Conservation (phyloP, 2,329 filamentous ascomycete species). For the Lasiodiplodia citricola region DNA sequence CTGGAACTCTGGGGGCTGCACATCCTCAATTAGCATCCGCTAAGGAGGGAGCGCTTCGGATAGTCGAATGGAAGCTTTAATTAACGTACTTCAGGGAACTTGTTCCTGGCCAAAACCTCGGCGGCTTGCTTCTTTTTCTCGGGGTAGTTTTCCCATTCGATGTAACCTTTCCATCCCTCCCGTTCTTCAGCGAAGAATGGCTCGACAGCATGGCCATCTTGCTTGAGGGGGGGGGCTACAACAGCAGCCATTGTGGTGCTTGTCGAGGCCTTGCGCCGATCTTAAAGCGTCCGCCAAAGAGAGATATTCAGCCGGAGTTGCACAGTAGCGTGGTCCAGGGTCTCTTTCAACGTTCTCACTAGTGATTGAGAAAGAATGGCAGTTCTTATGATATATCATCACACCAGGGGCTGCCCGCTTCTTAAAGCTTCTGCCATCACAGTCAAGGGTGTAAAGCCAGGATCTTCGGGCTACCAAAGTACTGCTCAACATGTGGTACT, state of each 20-base stretch:
- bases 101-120: constrained; percentile 59
- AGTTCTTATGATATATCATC: not conserved
- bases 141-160: constrained; percentile 74
- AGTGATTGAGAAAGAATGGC: not conserved
- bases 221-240: not conserved
- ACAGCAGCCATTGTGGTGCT: not conserved
- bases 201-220: not conserved
- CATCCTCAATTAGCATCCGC: not conserved
- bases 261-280: not conserved
- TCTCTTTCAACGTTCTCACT: not conserved
- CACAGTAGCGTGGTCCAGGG: not conserved
- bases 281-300: not conserved
- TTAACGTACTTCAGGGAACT: constrained; percentile 51
- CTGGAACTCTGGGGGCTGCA: constrained; percentile 52
- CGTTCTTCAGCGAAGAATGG: constrained; percentile 49
- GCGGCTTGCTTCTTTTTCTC: constrained; percentile 68
- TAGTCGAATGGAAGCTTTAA: constrained; percentile 6
- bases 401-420: not conserved
- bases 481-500: not conserved
- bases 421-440: not conserved
- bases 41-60: not conserved
- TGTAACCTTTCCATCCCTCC: constrained; percentile 60
- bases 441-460: not conserved
- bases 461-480: not conserved
- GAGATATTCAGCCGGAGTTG: not conserved